A percentile compares a stretch with the other conserved stretches of the same genome.
These are phyloP conservation scores for Penicillium simplicissimum DNA, from an alignment of 495 filamentous ascomycete genomes.

Conservation along the genomic window DNA sequence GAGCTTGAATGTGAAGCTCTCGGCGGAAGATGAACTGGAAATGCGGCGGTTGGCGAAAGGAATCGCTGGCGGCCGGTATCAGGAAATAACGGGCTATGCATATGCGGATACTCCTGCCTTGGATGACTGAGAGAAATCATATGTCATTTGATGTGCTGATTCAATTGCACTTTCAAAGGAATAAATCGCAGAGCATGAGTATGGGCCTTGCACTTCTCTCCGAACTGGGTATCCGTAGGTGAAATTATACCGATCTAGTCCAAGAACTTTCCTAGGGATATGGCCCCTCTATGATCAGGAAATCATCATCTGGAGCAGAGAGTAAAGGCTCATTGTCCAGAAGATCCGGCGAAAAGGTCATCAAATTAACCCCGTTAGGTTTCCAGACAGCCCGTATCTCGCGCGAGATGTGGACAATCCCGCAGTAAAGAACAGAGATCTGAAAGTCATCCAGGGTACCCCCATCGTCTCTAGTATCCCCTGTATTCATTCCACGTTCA, in stretches of 20 bases:
- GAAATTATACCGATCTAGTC: background rate
- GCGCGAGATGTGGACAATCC: conserved; percentile 37
- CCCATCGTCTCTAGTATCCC: conserved; percentile 8
- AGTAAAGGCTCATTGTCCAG: background rate
- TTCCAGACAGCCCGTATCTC: background rate
- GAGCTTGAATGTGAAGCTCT: background rate
- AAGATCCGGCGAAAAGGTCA: background rate
- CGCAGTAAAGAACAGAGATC: conserved; percentile 41
- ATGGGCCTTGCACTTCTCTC: background rate
- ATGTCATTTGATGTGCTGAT: background rate
- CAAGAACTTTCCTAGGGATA: background rate
- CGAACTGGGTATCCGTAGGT: background rate
- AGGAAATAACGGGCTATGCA: background rate
- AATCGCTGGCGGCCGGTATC: background rate
- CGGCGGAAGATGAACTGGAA: background rate
- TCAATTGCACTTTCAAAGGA: background rate
- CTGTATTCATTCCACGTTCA: background rate
- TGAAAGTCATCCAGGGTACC: conserved; percentile 6
- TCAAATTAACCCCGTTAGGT: background rate
- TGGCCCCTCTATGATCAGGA: background rate
- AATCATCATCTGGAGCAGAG: background rate
- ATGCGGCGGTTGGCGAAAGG: background rate
- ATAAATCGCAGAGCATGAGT: background rate
- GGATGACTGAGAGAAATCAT: background rate
- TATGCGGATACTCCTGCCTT: background rate